Evolutionary conservation across 192 early-diverging fungal species (phyloP).

Genomic region (Radiomyces spectabilis): DNA sequence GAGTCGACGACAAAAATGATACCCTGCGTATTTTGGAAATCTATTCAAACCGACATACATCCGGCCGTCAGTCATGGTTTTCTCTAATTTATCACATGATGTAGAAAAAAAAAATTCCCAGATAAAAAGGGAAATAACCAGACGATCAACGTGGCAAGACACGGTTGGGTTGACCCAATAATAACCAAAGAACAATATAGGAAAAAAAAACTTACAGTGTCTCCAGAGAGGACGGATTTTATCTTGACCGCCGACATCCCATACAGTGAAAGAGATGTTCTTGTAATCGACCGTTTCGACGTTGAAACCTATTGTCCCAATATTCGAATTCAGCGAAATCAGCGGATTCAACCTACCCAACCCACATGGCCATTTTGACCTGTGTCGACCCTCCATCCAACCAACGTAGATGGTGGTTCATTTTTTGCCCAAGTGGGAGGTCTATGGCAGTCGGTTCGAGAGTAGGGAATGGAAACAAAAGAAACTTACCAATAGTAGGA

Average conservation of each 20-base stretch:
- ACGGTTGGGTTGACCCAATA: too few relatives aligned
- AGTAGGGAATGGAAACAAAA: too few relatives aligned
- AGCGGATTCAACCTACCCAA: too few relatives aligned
- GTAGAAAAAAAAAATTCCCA: slow-evolving; percentile 2
- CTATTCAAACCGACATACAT: too few relatives aligned
- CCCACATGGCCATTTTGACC: too few relatives aligned
- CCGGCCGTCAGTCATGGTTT: too few relatives aligned
- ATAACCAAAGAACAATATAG: neutral
- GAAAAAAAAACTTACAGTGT: slow-evolving; percentile 66
- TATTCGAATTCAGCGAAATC: neutral
- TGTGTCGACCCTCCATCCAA: too few relatives aligned
- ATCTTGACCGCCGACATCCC: slow-evolving; percentile 99
- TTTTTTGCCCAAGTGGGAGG: too few relatives aligned
- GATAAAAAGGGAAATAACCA: neutral
- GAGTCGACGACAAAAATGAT: slow-evolving; percentile 98
- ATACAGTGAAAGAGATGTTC: slow-evolving; percentile 96
- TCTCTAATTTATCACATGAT: too few relatives aligned
- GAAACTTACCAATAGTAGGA: slow-evolving; percentile 85
- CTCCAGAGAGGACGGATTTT: slow-evolving; percentile 98
- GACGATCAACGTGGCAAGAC: too few relatives aligned
- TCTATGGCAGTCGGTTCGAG: too few relatives aligned
- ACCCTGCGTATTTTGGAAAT: slow-evolving; percentile 96
- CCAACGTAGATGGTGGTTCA: too few relatives aligned
- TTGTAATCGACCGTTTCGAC: slow-evolving; percentile 98
- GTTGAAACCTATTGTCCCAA: slow-evolving; percentile 70